Evolutionary conservation across 1,284 basidiomycete genomes (phyloP).

Genomic region (Moniliophthora roreri): DNA sequence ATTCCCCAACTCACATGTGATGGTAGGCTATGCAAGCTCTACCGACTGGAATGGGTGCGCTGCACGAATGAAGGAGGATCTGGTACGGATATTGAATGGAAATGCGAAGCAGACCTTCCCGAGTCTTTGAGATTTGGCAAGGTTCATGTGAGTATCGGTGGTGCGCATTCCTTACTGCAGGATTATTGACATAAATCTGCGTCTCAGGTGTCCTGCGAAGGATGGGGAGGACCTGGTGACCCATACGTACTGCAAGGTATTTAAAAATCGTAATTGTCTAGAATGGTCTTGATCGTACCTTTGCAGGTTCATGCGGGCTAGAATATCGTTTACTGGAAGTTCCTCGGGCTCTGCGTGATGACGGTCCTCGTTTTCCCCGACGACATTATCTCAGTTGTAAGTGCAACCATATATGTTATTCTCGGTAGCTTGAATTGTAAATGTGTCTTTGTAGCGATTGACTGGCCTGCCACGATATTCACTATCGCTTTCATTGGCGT

Average conservation of each 20-base stretch:
- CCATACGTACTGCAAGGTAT: slow-evolving; percentile 81
- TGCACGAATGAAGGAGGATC: slow-evolving; percentile 78
- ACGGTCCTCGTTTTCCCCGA: slow-evolving; percentile 30
- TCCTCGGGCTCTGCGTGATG: slow-evolving; percentile 45
- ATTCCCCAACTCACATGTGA: slow-evolving; percentile 79
- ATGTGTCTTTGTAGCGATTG: slow-evolving; percentile 31
- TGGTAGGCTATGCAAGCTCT: slow-evolving; percentile 76
- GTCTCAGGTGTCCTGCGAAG: slow-evolving; percentile 79
- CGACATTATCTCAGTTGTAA: slow-evolving; percentile 5
- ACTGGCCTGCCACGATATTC: slow-evolving; percentile 48
- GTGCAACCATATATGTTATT: not conserved
- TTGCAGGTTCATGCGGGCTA: slow-evolving; percentile 76
- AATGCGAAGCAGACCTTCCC: slow-evolving; percentile 91
- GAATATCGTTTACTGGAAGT: slow-evolving; percentile 77
- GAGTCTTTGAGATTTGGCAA: slow-evolving; percentile 77
- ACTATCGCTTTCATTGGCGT: slow-evolving; percentile 54
- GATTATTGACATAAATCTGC: not conserved
- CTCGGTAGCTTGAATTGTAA: not conserved
- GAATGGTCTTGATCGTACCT: slow-evolving; percentile 3
- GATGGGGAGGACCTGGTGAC: slow-evolving; percentile 81
- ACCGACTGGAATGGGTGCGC: slow-evolving; percentile 83
- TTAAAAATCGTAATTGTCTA: slow-evolving; percentile 16
- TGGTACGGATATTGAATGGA: slow-evolving; percentile 83
- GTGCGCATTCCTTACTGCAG: not conserved
- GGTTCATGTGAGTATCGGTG: slow-evolving; percentile 47